These are phyloP conservation scores for Solanum etuberosum DNA, from an alignment of 257 asterid genomes.

Conservation along the genomic window DNA sequence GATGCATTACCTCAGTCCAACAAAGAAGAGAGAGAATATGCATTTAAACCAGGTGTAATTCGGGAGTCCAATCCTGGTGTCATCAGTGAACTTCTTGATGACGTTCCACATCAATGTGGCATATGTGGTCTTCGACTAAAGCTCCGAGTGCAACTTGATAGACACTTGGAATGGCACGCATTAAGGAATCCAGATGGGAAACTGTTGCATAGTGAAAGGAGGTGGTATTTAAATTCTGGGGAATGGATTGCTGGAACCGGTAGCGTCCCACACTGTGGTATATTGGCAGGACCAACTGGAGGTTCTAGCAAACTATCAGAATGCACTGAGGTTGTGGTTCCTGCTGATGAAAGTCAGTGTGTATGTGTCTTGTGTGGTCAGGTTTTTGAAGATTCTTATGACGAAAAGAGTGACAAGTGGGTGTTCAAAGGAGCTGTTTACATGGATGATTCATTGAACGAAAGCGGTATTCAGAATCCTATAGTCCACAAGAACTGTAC, in stretches of 20 bases:
- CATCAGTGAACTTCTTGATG: slow-evolving; percentile 47
- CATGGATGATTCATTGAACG: slow-evolving; percentile 22
- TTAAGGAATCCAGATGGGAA: slow-evolving; percentile 21
- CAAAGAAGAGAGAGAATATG: slow-evolving; percentile 23
- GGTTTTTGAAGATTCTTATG: slow-evolving; percentile 64
- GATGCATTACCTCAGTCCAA: slow-evolving; percentile 19
- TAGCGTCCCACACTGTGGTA: slow-evolving; percentile 7
- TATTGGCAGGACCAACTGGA: slow-evolving; percentile 20
- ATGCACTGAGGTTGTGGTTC: slow-evolving; percentile 46
- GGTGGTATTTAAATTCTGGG: slow-evolving; percentile 47
- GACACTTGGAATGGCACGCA: slow-evolving; percentile 83
- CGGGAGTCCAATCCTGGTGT: slow-evolving; percentile 52
- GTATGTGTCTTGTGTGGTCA: slow-evolving; percentile 79
- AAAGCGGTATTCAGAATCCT: slow-evolving; percentile 22
- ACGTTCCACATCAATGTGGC: slow-evolving; percentile 51
- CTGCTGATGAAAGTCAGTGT: slow-evolving; percentile 80
- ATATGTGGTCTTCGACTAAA: slow-evolving; percentile 55
- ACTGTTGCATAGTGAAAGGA: slow-evolving; percentile 24
- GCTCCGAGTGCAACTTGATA: slow-evolving; percentile 45
- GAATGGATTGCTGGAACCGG: slow-evolving; percentile 45
- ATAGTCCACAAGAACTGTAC: slow-evolving; percentile 68
- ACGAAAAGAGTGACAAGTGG: slow-evolving; percentile 53
- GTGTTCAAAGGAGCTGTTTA: slow-evolving; percentile 78
- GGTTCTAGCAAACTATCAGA: slow-evolving; percentile 23
- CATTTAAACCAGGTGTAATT: slow-evolving; percentile 53